These are phyloP conservation scores for Solanum corneliomulleri DNA, from an alignment of 257 asterid genomes.

Conservation along the genomic window DNA sequence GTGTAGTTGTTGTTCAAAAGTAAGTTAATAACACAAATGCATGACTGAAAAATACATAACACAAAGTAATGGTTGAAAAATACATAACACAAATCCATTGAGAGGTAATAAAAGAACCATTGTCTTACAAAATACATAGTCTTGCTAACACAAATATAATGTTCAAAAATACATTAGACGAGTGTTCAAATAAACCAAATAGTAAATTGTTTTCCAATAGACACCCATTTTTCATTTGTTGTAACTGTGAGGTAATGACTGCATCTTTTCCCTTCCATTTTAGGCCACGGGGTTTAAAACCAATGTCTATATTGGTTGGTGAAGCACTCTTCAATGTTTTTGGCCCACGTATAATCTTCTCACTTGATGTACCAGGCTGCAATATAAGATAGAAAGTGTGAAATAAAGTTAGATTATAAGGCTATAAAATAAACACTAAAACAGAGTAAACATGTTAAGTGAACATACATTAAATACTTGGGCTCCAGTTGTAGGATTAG, in stretches of 20 bases:
- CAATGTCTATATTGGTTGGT: neutral
- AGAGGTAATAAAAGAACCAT: no score
- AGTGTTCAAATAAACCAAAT: no score
- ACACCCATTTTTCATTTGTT: neutral
- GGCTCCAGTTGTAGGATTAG: neutral
- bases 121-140: no score
- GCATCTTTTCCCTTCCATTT: neutral
- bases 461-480: neutral
- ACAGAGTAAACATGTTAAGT: neutral
- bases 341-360: neutral
- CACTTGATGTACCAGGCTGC: neutral
- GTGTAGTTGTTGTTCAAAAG: no score
- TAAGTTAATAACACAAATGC: no score
- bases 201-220: no score
- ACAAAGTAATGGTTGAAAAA: no score
- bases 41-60: no score
- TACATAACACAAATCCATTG: no score
- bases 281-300: neutral
- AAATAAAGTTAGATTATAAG: neutral
- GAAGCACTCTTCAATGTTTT: neutral
- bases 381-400: neutral
- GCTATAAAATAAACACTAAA: neutral
- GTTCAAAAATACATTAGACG: no score
- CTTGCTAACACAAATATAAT: no score
- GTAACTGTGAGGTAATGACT: neutral